Conservation (phyloP, 1,139 yeast genomes). For the Pichia sp. region DNA sequence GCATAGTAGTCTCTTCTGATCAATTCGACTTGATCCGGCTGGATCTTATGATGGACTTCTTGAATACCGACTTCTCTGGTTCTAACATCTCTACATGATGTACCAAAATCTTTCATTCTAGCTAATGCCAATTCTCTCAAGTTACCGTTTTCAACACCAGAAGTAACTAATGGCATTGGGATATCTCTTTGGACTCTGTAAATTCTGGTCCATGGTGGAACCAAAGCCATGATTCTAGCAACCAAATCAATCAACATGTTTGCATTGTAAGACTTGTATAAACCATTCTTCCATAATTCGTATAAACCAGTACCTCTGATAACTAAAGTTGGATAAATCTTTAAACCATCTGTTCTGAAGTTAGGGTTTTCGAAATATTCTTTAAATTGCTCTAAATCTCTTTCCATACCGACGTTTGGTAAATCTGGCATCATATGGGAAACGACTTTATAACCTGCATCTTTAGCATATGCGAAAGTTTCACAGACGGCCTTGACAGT, state of each 20-base stretch:
- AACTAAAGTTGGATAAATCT: conserved; percentile 93
- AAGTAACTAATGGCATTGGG: conserved; percentile 98
- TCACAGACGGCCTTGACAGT: conserved; percentile 96
- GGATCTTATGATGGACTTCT: conserved; percentile 96
- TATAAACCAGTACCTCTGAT: conserved; percentile 97
- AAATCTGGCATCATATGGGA: conserved; percentile 99
- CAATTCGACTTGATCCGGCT: conserved; percentile 95
- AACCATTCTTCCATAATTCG: conserved; percentile 96
- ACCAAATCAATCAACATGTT: conserved; percentile 92
- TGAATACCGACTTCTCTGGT: conserved; percentile 99
- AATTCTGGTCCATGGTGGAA: conserved; percentile 99
- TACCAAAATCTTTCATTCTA: conserved; percentile 97
- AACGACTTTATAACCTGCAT: conserved; percentile 97
- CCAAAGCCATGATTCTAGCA: conserved; percentile 91
- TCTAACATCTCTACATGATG: conserved; percentile 95
- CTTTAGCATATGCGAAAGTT: conserved; percentile 93
- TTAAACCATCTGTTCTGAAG: conserved; percentile 95
- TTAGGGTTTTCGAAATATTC: conserved; percentile 98
- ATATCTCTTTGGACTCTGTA: conserved; percentile 98
- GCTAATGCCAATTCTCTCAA: conserved; percentile 93
- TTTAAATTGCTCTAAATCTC: conserved; percentile 92
- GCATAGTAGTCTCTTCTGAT: conserved; percentile 96
- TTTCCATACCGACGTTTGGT: conserved; percentile 98
- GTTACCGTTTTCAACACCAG: conserved; percentile 98
- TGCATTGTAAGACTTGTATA: conserved; percentile 92